Percentiles rank a stretch among this genome's conserved stretches.
Conservation (phyloP, 495 filamentous ascomycete species). For the Opeltia flavorubescens region DNA sequence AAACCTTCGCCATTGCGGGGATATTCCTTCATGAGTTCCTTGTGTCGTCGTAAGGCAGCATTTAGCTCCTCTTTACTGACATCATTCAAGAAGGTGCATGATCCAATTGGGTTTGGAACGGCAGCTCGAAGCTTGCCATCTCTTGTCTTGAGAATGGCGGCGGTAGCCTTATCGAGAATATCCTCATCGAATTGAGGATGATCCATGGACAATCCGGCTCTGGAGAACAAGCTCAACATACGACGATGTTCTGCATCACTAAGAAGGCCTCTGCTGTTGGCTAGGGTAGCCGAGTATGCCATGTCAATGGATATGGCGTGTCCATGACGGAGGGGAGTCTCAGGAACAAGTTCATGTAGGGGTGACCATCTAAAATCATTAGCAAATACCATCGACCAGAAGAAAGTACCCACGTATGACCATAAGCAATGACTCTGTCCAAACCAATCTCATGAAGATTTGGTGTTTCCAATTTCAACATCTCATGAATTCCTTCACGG, state of each 20-base stretch:
- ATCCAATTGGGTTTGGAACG: conserved; percentile 41
- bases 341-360: conserved; percentile 44
- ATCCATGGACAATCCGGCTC: conserved; percentile 48
- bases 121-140: conserved; percentile 45
- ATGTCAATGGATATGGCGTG: conserved; percentile 55
- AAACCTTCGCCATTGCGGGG: conserved; percentile 42
- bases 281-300: conserved; percentile 50
- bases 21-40: conserved; percentile 36
- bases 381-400: not conserved
- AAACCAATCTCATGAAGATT: conserved; percentile 51
- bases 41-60: conserved; percentile 37
- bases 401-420: conserved; percentile 39
- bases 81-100: conserved; percentile 45
- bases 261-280: conserved; percentile 36
- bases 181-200: conserved; percentile 44
- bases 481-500: conserved; percentile 41
- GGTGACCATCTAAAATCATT: conserved; percentile 39
- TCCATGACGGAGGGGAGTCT: conserved; percentile 46
- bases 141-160: conserved; percentile 47
- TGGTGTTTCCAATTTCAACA: conserved; percentile 49
- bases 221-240: conserved; percentile 44
- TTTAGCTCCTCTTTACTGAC: conserved; percentile 34
- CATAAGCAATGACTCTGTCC: conserved; percentile 52
- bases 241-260: conserved; percentile 35
- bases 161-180: conserved; percentile 42